Percentiles rank a stretch among this genome's conserved stretches.
Conservation (phyloP, 495 filamentous ascomycete species). For the Parachaetomium inaequale region DNA sequence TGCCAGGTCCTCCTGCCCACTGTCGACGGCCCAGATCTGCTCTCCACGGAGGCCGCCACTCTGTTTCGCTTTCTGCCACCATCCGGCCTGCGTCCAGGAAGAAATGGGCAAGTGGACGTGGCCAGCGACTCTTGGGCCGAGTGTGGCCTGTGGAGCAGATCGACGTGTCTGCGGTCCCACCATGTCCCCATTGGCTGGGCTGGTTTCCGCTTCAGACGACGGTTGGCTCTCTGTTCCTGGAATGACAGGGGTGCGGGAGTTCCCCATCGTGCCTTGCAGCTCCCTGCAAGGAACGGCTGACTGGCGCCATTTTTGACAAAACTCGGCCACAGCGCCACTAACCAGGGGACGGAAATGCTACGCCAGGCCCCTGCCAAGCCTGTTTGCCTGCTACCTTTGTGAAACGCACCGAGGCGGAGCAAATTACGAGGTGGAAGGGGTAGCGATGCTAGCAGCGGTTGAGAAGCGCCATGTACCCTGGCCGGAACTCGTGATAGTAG, state of each 20-base stretch:
- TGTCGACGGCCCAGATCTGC: neutral
- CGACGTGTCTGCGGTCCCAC: constrained; percentile 13
- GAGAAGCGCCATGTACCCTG: constrained; percentile 1
- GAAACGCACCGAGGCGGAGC: neutral
- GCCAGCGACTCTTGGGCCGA: constrained; percentile 11
- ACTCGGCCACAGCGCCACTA: constrained; percentile 10
- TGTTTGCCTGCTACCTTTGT: constrained; percentile 17
- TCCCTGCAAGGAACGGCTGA: constrained; percentile 24
- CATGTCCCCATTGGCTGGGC: constrained; percentile 15
- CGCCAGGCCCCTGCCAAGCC: constrained; percentile 10
- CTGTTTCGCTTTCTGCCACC: constrained; percentile 11
- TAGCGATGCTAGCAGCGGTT: neutral
- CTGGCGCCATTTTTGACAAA: constrained; percentile 19
- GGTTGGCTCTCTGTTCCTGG: constrained; percentile 24
- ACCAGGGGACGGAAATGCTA: constrained; percentile 1
- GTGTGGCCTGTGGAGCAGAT: constrained; percentile 12
- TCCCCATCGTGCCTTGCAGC: constrained; percentile 26
- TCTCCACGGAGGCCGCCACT: constrained; percentile 19
- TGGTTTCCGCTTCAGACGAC: constrained; percentile 19
- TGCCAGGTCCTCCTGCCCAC: neutral
- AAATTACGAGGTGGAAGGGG: neutral
- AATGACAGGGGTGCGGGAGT: constrained; percentile 14
- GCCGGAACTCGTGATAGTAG: neutral
- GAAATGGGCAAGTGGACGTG: constrained; percentile 5
- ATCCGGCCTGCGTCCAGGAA: constrained; percentile 1